Base-by-base conservation (phyloP, 2,329 filamentous ascomycete genomes). In the Dendryphion nanum region DNA sequence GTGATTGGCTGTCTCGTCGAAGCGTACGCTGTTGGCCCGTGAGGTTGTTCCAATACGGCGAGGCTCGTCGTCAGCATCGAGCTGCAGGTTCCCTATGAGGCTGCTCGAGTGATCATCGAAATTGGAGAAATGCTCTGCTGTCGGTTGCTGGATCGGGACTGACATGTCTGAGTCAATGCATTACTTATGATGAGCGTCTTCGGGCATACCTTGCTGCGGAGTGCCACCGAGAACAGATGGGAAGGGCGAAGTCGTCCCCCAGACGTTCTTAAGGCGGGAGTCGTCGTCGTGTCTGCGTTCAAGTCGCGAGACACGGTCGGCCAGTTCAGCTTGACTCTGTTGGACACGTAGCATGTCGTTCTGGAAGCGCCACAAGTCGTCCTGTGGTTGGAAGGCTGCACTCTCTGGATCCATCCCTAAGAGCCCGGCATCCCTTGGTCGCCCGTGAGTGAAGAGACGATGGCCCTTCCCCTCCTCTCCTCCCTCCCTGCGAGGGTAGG, bases 11-110 rank as follows among this genome's bases (percentile, higher is more conserved):
- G 89, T 95, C 63, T 97, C 91, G 60, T 97, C 93, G 57, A 98
- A 98, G 24, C 93, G 86, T 51, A 98, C 93, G 60, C 93, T 97
- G 63, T 97, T 97, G 33, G 93, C 91, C 53, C 93, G 80, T 14
- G 93, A 98, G 14, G 89, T 85, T 15, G 87, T 88, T 37, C 93
- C 88, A 47, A 91, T 81, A 24, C 89, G 82, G 40, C 89, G 83
- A 20, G 86, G 86, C 59, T 90, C 86, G 46, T 97, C 89, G 45
- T 95, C 90, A 4, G 84, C 78, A 48, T 95, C 91, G 5, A 97
- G 75, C 42, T 90, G 87, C 41, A 96, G 76, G 37, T 86, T 88
- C 35, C 83, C 85, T 33, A 95, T 78, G 42, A 93, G 75, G 54
- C 83, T 86, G 57, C 85, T 85, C 33, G 85, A 82, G 49, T 94